Conservation (phyloP, 192 early-diverging fungal genomes). For the Rhizophlyctis rosea region DNA sequence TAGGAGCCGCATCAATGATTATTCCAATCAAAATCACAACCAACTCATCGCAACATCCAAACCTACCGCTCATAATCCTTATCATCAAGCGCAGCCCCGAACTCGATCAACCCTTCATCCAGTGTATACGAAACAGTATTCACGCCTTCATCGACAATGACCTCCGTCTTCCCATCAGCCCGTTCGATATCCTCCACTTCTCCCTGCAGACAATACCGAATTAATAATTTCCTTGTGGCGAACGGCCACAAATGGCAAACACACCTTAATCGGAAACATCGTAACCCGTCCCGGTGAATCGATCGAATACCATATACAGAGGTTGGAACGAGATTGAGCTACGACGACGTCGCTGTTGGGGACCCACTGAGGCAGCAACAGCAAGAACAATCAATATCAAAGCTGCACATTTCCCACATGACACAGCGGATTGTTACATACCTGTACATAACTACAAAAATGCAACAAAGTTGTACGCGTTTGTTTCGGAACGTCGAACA, state of each 20-base stretch:
- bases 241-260: not conserved
- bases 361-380: conserved; percentile 56
- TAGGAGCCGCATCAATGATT: conserved; percentile 44
- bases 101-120: conserved; percentile 67
- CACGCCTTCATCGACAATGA: conserved; percentile 66
- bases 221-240: not conserved
- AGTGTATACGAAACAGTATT: conserved; percentile 66
- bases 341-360: conserved; percentile 64
- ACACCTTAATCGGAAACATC: conserved; percentile 61
- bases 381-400: no score
- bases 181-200: conserved; percentile 66
- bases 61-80: conserved; percentile 58
- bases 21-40: conserved; percentile 45
- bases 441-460: conserved; percentile 63
- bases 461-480: conserved; percentile 49
- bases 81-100: conserved; percentile 62
- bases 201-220: conserved; percentile 37
- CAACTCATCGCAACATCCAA: conserved; percentile 2
- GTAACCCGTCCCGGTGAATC: conserved; percentile 62
- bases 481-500: conserved; percentile 51
- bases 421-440: no score
- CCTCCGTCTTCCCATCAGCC: conserved; percentile 56
- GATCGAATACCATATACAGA: conserved; percentile 69
- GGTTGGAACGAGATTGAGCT: conserved; percentile 53
- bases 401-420: no score